Conservation (phyloP, 169 alveolate genomes). For the Pseudocohnilembus persalinus region DNA sequence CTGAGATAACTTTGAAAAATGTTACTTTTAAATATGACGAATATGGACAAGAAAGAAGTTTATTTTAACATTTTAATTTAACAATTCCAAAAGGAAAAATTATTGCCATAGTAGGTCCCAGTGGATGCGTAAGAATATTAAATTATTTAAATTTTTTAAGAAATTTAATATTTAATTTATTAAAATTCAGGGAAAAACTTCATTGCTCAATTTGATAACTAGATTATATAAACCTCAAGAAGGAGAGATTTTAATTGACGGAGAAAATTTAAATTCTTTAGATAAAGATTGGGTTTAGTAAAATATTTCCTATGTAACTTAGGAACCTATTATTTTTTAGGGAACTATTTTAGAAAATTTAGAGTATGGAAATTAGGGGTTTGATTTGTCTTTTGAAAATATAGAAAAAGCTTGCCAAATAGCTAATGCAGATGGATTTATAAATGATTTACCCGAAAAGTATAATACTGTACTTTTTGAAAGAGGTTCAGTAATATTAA, state of each 20-base stretch:
- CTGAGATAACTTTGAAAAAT: slow-evolving; percentile 38
- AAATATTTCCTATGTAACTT: slow-evolving; percentile 68
- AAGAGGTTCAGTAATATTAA: slow-evolving; percentile 13
- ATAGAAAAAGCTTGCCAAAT: slow-evolving; percentile 82
- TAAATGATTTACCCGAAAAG: slow-evolving; percentile 79
- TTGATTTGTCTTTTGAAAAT: slow-evolving; percentile 86
- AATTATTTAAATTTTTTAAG: neutral
- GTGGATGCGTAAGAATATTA: slow-evolving; percentile 36
- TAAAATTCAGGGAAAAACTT: slow-evolving; percentile 46
- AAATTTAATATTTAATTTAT: no score
- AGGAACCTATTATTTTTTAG: slow-evolving; percentile 82
- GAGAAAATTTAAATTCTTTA: slow-evolving; percentile 39
- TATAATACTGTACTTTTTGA: slow-evolving; percentile 62
- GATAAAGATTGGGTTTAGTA: slow-evolving; percentile 46
- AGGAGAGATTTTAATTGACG: slow-evolving; percentile 59
- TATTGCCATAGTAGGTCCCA: slow-evolving; percentile 56
- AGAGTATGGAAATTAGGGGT: slow-evolving; percentile 69
- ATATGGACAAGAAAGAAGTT: slow-evolving; percentile 42
- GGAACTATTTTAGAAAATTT: slow-evolving; percentile 81
- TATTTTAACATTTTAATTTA: slow-evolving; percentile 35
- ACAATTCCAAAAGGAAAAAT: slow-evolving; percentile 53
- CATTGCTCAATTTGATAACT: slow-evolving; percentile 51
- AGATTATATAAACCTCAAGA: slow-evolving; percentile 47
- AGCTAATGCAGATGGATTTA: slow-evolving; percentile 90
- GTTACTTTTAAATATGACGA: slow-evolving; percentile 43